A percentile compares a stretch with the other conserved stretches of the same genome.
These are phyloP conservation scores for Fusarium globosum DNA, from an alignment of 2,329 filamentous ascomycete species.

Conservation along the genomic window DNA sequence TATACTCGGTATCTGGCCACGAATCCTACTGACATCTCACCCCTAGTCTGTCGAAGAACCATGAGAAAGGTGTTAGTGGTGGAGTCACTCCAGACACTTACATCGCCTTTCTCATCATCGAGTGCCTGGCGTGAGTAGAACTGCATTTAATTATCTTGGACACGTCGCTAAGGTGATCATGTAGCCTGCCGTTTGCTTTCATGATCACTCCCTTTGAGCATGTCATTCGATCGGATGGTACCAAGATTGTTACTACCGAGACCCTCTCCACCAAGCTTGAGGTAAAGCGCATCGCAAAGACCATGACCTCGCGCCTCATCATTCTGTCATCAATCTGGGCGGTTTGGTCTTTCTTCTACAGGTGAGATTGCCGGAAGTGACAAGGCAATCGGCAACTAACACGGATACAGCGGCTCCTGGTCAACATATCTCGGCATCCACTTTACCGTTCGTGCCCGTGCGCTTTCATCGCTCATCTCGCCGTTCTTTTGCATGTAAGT, in stretches of 20 bases:
- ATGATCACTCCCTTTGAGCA: conserved; percentile 16
- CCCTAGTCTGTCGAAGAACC: neutral
- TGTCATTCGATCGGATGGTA: conserved; percentile 16
- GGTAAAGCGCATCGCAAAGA: conserved; percentile 10
- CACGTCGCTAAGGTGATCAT: accelerated
- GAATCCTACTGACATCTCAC: accelerated
- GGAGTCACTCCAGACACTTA: conserved; percentile 13
- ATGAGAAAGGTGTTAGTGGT: conserved; percentile 6
- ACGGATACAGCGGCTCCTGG: neutral
- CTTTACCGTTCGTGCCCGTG: conserved; percentile 10
- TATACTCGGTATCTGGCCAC: accelerated
- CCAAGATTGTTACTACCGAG: conserved; percentile 4
- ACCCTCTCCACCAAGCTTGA: conserved; percentile 11
- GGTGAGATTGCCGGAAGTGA: neutral
- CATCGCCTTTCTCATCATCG: conserved; percentile 15
- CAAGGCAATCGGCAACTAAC: neutral
- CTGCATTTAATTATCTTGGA: accelerated
- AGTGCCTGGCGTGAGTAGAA: conserved; percentile 1
- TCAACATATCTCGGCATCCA: conserved; percentile 16
- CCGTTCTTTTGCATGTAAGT: conserved; percentile 25
- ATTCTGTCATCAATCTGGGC: neutral
- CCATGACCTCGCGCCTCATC: conserved; percentile 14
- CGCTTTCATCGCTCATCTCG: conserved; percentile 8
- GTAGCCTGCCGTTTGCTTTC: neutral
- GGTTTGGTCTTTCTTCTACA: conserved; percentile 16